Conservation (phyloP, 2,329 filamentous ascomycete genomes). For the Teratosphaeria destructans region DNA sequence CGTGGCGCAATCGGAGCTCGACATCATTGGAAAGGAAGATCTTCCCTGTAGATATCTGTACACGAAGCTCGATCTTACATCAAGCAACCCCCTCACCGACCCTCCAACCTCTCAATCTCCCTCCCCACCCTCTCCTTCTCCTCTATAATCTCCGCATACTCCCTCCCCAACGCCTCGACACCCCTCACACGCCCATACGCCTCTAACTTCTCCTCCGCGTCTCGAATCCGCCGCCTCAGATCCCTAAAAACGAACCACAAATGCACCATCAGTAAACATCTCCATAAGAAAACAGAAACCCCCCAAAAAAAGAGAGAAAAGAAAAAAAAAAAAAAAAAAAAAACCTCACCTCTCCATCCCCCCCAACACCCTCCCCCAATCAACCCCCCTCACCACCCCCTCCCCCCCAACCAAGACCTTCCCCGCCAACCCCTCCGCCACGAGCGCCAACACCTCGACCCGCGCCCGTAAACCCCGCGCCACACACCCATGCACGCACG, state of each 20-base stretch:
- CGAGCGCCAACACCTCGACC: constrained; percentile 33
- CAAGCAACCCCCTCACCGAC: background rate
- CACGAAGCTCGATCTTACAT: background rate
- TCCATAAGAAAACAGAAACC: background rate
- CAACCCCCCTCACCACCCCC: constrained; percentile 24
- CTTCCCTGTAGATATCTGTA: background rate
- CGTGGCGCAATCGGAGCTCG: no score
- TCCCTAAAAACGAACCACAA: constrained; percentile 4
- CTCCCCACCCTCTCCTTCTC: constrained; percentile 19
- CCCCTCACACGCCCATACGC: constrained; percentile 28
- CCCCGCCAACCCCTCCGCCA: constrained; percentile 32
- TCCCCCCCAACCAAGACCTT: constrained; percentile 23
- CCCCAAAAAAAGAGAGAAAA: background rate
- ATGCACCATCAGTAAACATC: background rate
- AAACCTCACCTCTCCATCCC: constrained; percentile 18
- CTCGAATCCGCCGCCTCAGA: constrained; percentile 23
- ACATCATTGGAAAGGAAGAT: background rate
- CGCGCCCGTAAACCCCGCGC: constrained; percentile 31
- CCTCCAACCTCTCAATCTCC: constrained; percentile 18
- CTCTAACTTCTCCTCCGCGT: constrained; percentile 26
- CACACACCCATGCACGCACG: constrained; percentile 36
- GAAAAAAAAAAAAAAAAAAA: background rate
- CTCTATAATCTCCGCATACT: constrained; percentile 25
- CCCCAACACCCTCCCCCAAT: constrained; percentile 2
- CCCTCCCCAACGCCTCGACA: constrained; percentile 29